Base-by-base conservation (phyloP, 2,329 filamentous ascomycete genomes). In the Chrysoporthe austroafricana region DNA sequence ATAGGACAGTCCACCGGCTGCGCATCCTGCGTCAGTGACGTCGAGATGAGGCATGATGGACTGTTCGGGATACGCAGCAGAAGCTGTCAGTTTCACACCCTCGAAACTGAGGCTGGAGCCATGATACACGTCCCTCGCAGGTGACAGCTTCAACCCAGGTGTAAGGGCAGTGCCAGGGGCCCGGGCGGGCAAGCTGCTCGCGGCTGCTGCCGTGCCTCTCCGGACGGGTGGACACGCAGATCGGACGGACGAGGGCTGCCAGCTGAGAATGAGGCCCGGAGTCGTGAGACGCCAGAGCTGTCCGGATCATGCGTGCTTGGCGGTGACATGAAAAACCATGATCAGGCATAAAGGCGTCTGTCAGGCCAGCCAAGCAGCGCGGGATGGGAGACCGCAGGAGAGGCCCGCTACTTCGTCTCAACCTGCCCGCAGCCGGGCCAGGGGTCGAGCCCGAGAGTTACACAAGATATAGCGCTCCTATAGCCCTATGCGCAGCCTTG, bases 391-490 rank as follows among this genome's bases (percentile, higher is more conserved):
- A 39, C 9, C 21, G 21, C 50, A 39, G 32, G 14, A 18, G 34
- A 39, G 34, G 18, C 54, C 26, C 32, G 54, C 54, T 57, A 34
- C 16, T 34, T 56, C 5, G 54, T 57, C 34, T 57, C 32, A 57
- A 57, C 32, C 18, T 57, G 14, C 16, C n/a, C 16, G 18, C 54
- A 57, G 54, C 54, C 16, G 32, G 18, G n/a, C 16, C 54, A 57
- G 42, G 26, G 16, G n/a, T 34, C 26, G 43, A 34, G 60, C 26
- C 21, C 26, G 34, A 78, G 79, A 68, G 76, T 75, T 66, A 74
- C 77, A 52, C 71, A 71, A 6, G 69, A 72, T 60, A 73, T 73
- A 34, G 71, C 75, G 54, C 73, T 75, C 50, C 26, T 39, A 62
- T 60, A 63, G 63, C 60, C 63, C 63, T 63, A 50, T 42, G 59